A percentile compares a stretch with the other conserved stretches of the same genome.
Evolutionary conservation across 2,329 filamentous ascomycete species (phyloP).

Genomic region (Colletotrichum gloeosporioides): DNA sequence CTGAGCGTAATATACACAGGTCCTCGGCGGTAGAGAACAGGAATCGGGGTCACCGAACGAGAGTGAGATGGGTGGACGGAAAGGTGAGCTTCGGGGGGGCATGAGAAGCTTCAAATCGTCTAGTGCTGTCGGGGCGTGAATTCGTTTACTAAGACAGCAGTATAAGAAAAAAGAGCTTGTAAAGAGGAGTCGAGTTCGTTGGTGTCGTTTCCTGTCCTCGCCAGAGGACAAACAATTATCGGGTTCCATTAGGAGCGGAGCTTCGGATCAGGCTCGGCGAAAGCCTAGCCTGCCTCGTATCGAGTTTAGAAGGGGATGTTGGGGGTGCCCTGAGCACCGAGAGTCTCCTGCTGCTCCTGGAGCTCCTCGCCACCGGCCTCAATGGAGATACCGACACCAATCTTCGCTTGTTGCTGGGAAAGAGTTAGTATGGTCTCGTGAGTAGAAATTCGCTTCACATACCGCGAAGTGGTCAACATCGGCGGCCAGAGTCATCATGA

Average conservation of each 20-base stretch:
- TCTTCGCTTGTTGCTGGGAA: slow-evolving; percentile 86
- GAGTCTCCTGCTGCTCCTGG: slow-evolving; percentile 79
- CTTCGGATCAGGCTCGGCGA: slow-evolving; percentile 13
- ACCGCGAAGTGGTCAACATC: slow-evolving; percentile 97
- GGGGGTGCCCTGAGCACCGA: slow-evolving; percentile 56
- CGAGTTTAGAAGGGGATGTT: slow-evolving; percentile 70
- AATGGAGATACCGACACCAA: slow-evolving; percentile 92
- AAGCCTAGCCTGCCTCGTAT: not conserved
- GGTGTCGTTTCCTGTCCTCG: slow-evolving; percentile 10
- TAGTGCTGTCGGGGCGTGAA: slow-evolving; percentile 18
- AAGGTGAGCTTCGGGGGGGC: not conserved
- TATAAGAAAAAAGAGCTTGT: slow-evolving; percentile 16
- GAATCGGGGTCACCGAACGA: slow-evolving; percentile 11
- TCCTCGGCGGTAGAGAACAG: slow-evolving; percentile 12
- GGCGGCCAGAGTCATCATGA: slow-evolving; percentile 92
- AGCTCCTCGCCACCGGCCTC: slow-evolving; percentile 85
- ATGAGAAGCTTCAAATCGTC: not conserved
- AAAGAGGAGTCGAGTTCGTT: slow-evolving; percentile 14
- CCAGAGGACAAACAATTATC: slow-evolving; percentile 22
- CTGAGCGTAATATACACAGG: slow-evolving; percentile 24
- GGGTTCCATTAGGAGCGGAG: slow-evolving; percentile 28
- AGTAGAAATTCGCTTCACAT: slow-evolving; percentile 43
- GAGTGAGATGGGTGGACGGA: slow-evolving; percentile 1
- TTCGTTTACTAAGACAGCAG: slow-evolving; percentile 24
- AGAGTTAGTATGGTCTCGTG: slow-evolving; percentile 30